These are phyloP conservation scores for Hortaea sp. DNA, from an alignment of 2,329 filamentous ascomycete genomes.

Conservation along the genomic window DNA sequence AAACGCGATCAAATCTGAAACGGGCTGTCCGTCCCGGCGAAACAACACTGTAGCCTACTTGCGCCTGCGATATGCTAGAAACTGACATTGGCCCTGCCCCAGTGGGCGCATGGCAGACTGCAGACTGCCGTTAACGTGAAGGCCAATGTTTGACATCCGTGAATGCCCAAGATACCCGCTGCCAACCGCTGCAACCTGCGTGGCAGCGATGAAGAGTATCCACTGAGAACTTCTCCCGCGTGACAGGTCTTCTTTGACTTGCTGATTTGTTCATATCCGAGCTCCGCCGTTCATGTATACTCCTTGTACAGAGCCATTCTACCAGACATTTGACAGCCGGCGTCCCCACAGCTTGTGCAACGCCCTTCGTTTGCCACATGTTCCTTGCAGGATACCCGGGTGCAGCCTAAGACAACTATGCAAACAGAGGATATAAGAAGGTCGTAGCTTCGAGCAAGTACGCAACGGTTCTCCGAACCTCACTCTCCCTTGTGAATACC, in stretches of 20 bases:
- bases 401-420: neutral
- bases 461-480: too few relatives aligned
- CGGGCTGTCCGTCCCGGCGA: slow-evolving; percentile 4
- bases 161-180: too few relatives aligned
- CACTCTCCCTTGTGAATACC: too few relatives aligned
- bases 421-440: slow-evolving; percentile 2
- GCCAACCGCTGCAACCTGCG: too few relatives aligned
- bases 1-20: slow-evolving; percentile 7
- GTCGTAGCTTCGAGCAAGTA: neutral
- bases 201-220: too few relatives aligned
- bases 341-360: slow-evolving; percentile 1
- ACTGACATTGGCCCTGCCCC: neutral
- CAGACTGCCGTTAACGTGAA: slow-evolving; percentile 1
- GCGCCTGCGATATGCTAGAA: neutral
- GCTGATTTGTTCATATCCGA: too few relatives aligned
- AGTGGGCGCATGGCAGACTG: neutral
- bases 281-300: too few relatives aligned
- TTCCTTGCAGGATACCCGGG: slow-evolving; percentile 1
- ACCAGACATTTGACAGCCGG: neutral
- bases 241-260: neutral
- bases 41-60: neutral
- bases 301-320: neutral
- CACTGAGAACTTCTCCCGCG: neutral
- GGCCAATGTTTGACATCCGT: neutral
- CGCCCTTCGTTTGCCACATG: slow-evolving; percentile 5